Evolutionary conservation across 164 flowering plant species (phyloP).

Genomic region (Vitis amurensis): DNA sequence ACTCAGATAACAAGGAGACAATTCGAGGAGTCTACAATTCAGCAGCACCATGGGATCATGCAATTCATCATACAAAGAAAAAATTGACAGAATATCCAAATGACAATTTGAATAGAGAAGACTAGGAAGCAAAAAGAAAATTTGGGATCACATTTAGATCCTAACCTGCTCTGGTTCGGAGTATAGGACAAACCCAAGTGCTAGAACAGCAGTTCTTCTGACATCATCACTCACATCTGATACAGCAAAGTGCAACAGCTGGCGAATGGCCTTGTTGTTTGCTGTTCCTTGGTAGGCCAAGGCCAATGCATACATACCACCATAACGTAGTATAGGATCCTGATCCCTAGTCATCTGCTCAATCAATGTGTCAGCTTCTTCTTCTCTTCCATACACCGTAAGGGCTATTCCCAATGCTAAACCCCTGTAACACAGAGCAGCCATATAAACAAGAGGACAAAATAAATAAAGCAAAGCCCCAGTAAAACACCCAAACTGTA

Average conservation of each 20-base stretch:
- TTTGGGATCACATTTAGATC: background rate
- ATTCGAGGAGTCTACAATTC: constrained; percentile 87
- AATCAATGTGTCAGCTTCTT: constrained; percentile 88
- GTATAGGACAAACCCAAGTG: constrained; percentile 89
- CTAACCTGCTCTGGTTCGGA: constrained; percentile 94
- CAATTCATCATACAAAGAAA: background rate
- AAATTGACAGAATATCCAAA: background rate
- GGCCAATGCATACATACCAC: constrained; percentile 96
- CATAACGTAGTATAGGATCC: constrained; percentile 90
- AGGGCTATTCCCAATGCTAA: constrained; percentile 91
- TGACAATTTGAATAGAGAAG: background rate
- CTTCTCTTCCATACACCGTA: constrained; percentile 94
- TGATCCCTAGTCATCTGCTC: constrained; percentile 94
- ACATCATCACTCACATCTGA: constrained; percentile 97
- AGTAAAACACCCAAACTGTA: background rate
- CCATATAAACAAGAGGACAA: background rate
- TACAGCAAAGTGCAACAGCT: constrained; percentile 91
- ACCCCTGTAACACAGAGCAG: constrained; percentile 47
- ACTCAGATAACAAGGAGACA: constrained; percentile 92
- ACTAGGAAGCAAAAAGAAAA: background rate
- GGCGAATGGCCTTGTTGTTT: constrained; percentile 90
- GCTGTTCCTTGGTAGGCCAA: constrained; percentile 91
- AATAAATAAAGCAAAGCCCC: background rate
- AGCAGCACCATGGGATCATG: background rate
- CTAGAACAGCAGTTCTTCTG: constrained; percentile 90